These are phyloP conservation scores for Digitaria exilis DNA, from an alignment of 202 grass and related monocot genomes.

Conservation along the genomic window DNA sequence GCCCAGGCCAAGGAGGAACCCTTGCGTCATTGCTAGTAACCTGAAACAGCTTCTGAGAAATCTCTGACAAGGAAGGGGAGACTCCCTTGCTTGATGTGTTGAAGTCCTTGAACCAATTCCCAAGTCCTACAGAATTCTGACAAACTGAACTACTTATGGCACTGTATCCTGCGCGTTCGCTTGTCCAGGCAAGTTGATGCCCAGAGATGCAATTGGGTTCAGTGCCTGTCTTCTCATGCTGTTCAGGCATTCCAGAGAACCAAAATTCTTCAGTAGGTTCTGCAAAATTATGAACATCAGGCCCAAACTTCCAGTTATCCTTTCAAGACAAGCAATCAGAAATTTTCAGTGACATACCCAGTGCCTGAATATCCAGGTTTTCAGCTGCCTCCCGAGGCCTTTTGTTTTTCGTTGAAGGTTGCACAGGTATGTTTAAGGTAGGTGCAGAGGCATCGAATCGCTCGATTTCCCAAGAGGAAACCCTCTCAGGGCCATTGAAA, in stretches of 20 bases:
- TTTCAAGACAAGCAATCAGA: not conserved
- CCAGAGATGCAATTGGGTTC: conserved; percentile 56
- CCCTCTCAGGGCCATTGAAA: conserved; percentile 63
- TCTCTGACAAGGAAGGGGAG: conserved; percentile 56
- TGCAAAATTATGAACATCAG: conserved; percentile 31
- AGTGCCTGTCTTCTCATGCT: conserved; percentile 54
- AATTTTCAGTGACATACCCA: conserved; percentile 36
- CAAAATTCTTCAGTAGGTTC: conserved; percentile 66
- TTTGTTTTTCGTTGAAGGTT: conserved; percentile 62
- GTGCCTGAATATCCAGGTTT: conserved; percentile 45
- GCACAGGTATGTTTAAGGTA: conserved; percentile 41
- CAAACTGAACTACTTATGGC: conserved; percentile 55
- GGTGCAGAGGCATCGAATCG: conserved; percentile 51
- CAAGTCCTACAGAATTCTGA: conserved; percentile 49
- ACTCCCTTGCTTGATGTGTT: conserved; percentile 43
- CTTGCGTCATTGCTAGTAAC: conserved; percentile 37
- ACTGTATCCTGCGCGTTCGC: conserved; percentile 43
- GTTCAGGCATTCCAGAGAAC: conserved; percentile 60
- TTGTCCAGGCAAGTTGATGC: conserved; percentile 61
- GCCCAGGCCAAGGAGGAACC: conserved; percentile 46
- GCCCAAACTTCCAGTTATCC: not conserved
- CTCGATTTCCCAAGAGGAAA: conserved; percentile 92
- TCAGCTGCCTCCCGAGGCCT: conserved; percentile 63
- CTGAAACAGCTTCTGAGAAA: conserved; percentile 60
- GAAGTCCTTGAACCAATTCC: conserved; percentile 65